Evolutionary conservation across 495 filamentous ascomycete genomes (phyloP).

Genomic region (Lasiosphaeria ovina): DNA sequence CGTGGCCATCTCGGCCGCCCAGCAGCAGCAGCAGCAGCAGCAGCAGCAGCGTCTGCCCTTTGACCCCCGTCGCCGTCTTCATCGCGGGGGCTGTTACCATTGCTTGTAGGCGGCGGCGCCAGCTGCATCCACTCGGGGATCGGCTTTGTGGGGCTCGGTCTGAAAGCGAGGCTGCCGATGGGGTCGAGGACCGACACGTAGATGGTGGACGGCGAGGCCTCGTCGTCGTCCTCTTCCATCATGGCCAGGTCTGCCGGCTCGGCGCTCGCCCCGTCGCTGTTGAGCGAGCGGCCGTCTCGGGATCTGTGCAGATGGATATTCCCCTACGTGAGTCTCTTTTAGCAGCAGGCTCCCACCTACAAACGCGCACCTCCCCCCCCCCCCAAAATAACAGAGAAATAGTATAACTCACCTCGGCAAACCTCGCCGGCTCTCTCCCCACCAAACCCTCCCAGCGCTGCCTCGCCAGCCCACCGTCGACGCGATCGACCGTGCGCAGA

Average conservation of each 20-base stretch:
- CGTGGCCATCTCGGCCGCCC: conserved; percentile 5
- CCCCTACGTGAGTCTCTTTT: conserved; percentile 1
- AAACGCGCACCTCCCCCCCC: conserved; percentile 14
- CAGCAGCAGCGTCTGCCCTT: background rate
- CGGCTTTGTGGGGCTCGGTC: conserved; percentile 43
- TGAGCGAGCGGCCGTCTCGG: background rate
- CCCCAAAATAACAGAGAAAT: background rate
- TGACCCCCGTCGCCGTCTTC: no score
- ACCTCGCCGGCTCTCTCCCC: conserved; percentile 13
- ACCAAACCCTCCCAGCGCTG: conserved; percentile 34
- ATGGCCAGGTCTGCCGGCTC: background rate
- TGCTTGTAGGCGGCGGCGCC: no score
- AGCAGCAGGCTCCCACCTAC: background rate
- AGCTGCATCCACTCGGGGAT: conserved; percentile 45
- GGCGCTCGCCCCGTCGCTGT: conserved; percentile 3
- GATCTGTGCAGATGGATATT: background rate
- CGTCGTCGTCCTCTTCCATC: conserved; percentile 18
- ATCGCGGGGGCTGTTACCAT: no score
- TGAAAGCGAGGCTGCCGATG: conserved; percentile 37
- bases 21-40: conserved; percentile 32
- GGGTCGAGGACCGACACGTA: conserved; percentile 45
- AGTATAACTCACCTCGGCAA: conserved; percentile 1
- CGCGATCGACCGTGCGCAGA: conserved; percentile 25
- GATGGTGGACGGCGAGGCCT: conserved; percentile 24
- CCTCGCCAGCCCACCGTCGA: conserved; percentile 28